These are phyloP conservation scores for Lophium mytilinum DNA, from an alignment of 495 filamentous ascomycete genomes.

Conservation along the genomic window DNA sequence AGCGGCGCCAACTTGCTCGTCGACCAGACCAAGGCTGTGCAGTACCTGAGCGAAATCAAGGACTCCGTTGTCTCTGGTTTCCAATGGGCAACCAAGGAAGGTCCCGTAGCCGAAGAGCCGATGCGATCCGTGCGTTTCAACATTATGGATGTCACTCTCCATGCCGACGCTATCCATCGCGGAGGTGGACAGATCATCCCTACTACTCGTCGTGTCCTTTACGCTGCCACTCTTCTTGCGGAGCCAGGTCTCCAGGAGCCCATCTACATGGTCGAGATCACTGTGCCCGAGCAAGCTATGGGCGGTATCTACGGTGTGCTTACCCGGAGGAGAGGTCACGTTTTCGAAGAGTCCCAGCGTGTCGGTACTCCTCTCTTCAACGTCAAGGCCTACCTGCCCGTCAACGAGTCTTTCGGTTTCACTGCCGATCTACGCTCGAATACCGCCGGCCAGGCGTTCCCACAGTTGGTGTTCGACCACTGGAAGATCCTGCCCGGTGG, in stretches of 20 bases:
- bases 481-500: constrained; percentile 94
- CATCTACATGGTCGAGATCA: constrained; percentile 98
- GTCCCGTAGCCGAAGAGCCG: constrained; percentile 94
- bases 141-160: constrained; percentile 98
- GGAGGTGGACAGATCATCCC: constrained; percentile 99
- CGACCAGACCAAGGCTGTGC: constrained; percentile 99
- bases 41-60: constrained; percentile 99
- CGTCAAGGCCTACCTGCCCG: constrained; percentile 98
- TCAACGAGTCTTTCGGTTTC: constrained; percentile 99
- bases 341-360: constrained; percentile 97
- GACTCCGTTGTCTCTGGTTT: constrained; percentile 99
- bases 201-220: constrained; percentile 94
- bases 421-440: constrained; percentile 87
- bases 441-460: constrained; percentile 97
- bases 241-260: constrained; percentile 88
- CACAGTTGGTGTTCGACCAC: constrained; percentile 96
- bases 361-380: constrained; percentile 98
- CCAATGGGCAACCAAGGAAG: constrained; percentile 98
- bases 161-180: constrained; percentile 99
- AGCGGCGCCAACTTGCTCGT: constrained; percentile 96
- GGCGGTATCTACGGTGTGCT: constrained; percentile 99
- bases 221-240: constrained; percentile 84
- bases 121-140: constrained; percentile 97
- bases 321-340: constrained; percentile 95
- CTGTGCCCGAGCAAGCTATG: constrained; percentile 97